These are phyloP conservation scores for Ophiostoma tasmaniense DNA, from an alignment of 2,329 filamentous ascomycete species.

Conservation along the genomic window DNA sequence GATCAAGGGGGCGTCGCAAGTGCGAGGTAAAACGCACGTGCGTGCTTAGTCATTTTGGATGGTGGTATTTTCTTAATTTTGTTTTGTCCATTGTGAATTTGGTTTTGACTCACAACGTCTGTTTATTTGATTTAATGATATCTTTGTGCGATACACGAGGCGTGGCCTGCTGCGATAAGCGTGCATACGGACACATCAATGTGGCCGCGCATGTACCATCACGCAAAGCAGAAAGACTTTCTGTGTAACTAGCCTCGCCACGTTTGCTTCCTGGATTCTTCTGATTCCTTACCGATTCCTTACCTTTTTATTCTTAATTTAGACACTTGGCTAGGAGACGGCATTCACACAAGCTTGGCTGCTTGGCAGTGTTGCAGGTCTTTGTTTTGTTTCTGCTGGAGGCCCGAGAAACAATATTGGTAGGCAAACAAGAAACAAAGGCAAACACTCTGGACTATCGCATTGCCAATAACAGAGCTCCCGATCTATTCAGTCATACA, in stretches of 20 bases:
- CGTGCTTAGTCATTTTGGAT: neutral
- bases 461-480: neutral
- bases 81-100: neutral
- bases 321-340: neutral
- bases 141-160: neutral
- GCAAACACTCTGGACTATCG: neutral
- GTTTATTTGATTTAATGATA: neutral
- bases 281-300: too few species aligned
- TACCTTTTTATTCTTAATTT: neutral
- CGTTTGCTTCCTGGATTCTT: neutral
- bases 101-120: too few species aligned
- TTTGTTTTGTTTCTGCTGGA: neutral
- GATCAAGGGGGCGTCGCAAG: slow-evolving; percentile 1
- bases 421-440: neutral
- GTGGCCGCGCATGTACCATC: neutral
- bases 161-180: neutral
- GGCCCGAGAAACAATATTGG: neutral
- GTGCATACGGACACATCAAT: neutral
- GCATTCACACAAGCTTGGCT: neutral
- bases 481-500: neutral
- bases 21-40: neutral
- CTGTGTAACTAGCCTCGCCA: neutral
- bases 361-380: slow-evolving; percentile 2
- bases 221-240: neutral
- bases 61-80: neutral